Evolutionary conservation across 495 filamentous ascomycete genomes (phyloP), one percentile per base, ranked within the genome.

Genomic region (Aspergillus coremiiformis): DNA sequence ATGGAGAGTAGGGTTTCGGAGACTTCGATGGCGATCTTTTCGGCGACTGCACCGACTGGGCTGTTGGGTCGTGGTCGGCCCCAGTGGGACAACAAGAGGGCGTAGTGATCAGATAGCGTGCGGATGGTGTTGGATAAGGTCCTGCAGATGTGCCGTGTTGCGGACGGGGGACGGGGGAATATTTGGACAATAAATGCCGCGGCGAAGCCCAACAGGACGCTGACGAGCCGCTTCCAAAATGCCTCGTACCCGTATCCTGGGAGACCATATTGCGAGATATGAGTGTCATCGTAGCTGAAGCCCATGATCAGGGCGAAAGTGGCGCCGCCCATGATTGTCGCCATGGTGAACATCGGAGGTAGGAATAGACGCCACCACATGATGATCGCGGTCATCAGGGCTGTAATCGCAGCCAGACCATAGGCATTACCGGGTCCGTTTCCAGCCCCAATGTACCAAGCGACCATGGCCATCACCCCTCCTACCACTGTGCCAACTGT

Each of bases 371-470:
- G 66, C 53, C 39, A 54, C 67, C 68, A 73, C 60, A 74, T 63
- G 4, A 69, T 37, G 8, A 69, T 32, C 0, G 57, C 11, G 12
- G 66, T 55, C 5, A 67, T 55, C 7, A 58, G 59, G 9, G 65
- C 71, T 49, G 66, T 64, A 22, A 65, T 63, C 5, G 70, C 67
- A 5, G 62, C 68, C 24, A 74, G 48, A 1, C 70, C 68, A 27
- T 68, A 72, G 0, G 71, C 55, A 43, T 74, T 73, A 10, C 70
- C 71, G 10, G 42, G 15, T 1, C 70, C 71, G 44, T 60, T 22
- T 2, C 68, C 71, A 0, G 70, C 70, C 1, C 70, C 71, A 39
- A 74, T 68, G 45, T 74, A 74, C 71, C 70, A 74, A 10, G 62
- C 67, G 7, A 70, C 57, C 51, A 73, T 49, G 15, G 66, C 71